Conservation (phyloP, 768 basidiomycete species). For the Lanmaoa rubissima region DNA sequence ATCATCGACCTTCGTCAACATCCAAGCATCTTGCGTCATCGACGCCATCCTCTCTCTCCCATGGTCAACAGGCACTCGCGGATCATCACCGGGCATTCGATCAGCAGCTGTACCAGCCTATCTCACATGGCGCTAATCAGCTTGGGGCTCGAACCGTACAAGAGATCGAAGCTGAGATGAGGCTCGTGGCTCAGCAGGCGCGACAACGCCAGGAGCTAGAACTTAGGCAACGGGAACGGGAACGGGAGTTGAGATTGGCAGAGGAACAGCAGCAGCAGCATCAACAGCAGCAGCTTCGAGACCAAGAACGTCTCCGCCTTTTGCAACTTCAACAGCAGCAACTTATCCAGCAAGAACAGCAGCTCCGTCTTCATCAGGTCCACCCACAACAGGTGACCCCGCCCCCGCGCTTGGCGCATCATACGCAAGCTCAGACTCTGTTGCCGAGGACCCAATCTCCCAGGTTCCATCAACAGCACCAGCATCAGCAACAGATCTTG, state of each 20-base stretch:
- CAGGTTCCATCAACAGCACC: conserved; percentile 74
- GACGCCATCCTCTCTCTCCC: conserved; percentile 23
- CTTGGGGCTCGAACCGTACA: conserved; percentile 61
- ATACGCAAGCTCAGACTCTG: conserved; percentile 21
- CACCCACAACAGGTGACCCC: conserved; percentile 48
- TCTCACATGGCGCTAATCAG: conserved; percentile 35
- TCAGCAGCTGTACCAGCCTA: conserved; percentile 38
- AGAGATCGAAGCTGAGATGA: conserved; percentile 85
- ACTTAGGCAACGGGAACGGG: conserved; percentile 48
- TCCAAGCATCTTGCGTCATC: conserved; percentile 24
- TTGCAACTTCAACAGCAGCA: conserved; percentile 46
- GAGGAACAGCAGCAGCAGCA: conserved; percentile 40
- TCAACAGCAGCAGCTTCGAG: conserved; percentile 37
- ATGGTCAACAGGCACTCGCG: conserved; percentile 30
- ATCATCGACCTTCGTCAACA: conserved; percentile 29
- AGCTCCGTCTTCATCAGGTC: conserved; percentile 39
- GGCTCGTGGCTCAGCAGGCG: conserved; percentile 52
- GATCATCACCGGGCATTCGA: conserved; percentile 35
- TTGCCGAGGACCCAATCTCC: conserved; percentile 69
- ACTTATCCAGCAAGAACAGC: conserved; percentile 33
- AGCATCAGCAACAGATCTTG: conserved; percentile 69
- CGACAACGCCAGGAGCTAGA: conserved; percentile 40
- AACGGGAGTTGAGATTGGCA: conserved; percentile 38
- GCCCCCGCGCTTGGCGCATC: conserved; percentile 64
- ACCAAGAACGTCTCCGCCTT: conserved; percentile 39